Conservation (phyloP, 345 rosid genomes). For the Psidium friedrichsthalianum region DNA sequence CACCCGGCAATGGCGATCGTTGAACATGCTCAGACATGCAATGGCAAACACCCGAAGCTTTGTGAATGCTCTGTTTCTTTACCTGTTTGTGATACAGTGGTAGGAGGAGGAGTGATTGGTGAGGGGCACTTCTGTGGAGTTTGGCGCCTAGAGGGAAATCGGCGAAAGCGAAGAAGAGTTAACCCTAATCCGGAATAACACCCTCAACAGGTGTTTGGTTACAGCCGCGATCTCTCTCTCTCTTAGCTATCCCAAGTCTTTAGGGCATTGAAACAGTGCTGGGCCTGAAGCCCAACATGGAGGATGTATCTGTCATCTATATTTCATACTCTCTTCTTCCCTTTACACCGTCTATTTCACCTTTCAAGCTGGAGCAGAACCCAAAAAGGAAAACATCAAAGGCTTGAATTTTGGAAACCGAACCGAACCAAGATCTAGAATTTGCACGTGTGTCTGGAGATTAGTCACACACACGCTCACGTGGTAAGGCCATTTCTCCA, state of each 20-base stretch:
- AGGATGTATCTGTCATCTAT: neutral
- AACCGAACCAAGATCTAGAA: neutral
- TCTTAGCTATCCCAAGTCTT: neutral
- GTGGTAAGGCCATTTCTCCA: neutral
- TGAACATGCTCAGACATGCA: neutral
- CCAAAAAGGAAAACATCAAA: neutral
- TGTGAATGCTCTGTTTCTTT: neutral
- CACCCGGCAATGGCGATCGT: neutral
- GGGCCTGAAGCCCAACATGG: neutral
- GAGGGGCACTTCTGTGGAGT: slow-evolving; percentile 2
- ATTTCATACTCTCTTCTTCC: neutral
- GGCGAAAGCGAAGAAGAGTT: slow-evolving; percentile 10
- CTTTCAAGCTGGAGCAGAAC: neutral
- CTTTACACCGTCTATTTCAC: neutral
- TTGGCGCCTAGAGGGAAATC: slow-evolving; percentile 28
- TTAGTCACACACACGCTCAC: neutral
- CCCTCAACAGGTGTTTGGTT: slow-evolving; percentile 32
- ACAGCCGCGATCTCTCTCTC: slow-evolving; percentile 15
- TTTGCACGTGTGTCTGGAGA: neutral
- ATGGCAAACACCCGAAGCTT: neutral
- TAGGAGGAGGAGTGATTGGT: neutral
- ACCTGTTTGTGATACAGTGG: slow-evolving; percentile 1
- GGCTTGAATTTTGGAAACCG: neutral
- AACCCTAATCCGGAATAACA: slow-evolving; percentile 50
- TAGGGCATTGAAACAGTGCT: neutral